Percentiles rank a stretch among this genome's conserved stretches.
Conservation (phyloP, 495 filamentous ascomycete genomes). For the Bombardia bombarda region DNA sequence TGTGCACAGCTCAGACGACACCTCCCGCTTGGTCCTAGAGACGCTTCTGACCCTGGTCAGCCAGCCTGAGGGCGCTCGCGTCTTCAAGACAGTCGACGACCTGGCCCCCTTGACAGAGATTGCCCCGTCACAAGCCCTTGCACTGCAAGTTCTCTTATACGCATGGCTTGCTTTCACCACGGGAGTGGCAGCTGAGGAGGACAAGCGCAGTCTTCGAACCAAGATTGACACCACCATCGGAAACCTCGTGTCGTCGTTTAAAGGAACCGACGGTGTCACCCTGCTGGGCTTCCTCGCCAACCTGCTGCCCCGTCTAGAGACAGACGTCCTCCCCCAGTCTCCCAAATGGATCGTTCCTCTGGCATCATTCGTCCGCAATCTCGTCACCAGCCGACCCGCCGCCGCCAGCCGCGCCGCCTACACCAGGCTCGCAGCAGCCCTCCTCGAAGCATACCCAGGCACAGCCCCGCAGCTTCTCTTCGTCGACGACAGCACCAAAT, state of each 20-base stretch:
- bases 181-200: slow-evolving; percentile 11
- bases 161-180: slow-evolving; percentile 44
- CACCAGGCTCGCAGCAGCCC: slow-evolving; percentile 40
- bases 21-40: slow-evolving; percentile 43
- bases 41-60: slow-evolving; percentile 44
- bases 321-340: slow-evolving; percentile 27
- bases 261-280: slow-evolving; percentile 42
- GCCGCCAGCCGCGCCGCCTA: slow-evolving; percentile 38
- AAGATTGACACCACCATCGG: slow-evolving; percentile 39
- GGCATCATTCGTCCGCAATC: slow-evolving; percentile 30
- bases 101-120: slow-evolving; percentile 44
- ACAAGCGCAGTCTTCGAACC: slow-evolving; percentile 16
- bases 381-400: slow-evolving; percentile 39
- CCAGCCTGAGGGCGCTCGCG: slow-evolving; percentile 34
- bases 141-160: slow-evolving; percentile 42
- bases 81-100: slow-evolving; percentile 38
- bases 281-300: slow-evolving; percentile 39
- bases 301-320: slow-evolving; percentile 32
- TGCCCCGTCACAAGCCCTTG: slow-evolving; percentile 41
- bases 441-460: slow-evolving; percentile 44
- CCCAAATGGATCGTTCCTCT: slow-evolving; percentile 39
- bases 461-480: slow-evolving; percentile 41
- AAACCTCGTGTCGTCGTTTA: slow-evolving; percentile 38
- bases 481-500: slow-evolving; percentile 11
- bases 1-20: slow-evolving; percentile 42